phyloP scores from a whole-genome alignment of 345 rosid species.

The Ricinus communis region DNA sequence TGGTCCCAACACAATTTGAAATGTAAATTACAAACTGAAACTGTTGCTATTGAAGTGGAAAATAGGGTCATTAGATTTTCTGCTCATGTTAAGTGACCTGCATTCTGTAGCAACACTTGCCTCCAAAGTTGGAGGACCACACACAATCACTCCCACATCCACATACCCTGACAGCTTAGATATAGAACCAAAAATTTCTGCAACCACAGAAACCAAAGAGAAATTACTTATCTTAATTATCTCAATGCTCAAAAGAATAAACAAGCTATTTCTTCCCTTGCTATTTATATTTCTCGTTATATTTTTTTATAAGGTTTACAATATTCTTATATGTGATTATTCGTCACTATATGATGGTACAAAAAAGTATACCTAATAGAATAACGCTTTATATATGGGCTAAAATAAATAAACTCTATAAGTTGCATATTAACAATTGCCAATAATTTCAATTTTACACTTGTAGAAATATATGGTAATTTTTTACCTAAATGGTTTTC shows the following conservation, averaged over 20 bases:
- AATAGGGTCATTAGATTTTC: conserved; percentile 41
- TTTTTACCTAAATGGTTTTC: too few relatives aligned
- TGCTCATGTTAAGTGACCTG: conserved; percentile 52
- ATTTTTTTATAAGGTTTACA: too few relatives aligned
- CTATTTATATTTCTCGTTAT: too few relatives aligned
- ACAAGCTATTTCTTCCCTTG: too few relatives aligned
- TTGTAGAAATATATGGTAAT: too few relatives aligned
- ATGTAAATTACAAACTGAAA: conserved; percentile 52
- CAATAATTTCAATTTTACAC: too few relatives aligned
- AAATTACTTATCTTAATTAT: neutral
- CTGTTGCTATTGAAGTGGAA: conserved; percentile 81
- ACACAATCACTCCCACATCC: conserved; percentile 75
- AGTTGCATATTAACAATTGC: too few relatives aligned
- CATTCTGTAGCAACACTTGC: conserved; percentile 71
- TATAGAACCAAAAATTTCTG: conserved; percentile 59
- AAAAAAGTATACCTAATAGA: too few relatives aligned
- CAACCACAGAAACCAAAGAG: neutral
- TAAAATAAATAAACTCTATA: too few relatives aligned
- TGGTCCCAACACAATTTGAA: neutral
- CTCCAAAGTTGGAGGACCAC: conserved; percentile 78
- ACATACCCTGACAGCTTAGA: conserved; percentile 61
- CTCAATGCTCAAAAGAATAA: neutral
- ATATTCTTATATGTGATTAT: too few relatives aligned
- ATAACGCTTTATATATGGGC: too few relatives aligned
- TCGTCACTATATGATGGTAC: too few relatives aligned